Evolutionary conservation across 78 protist genomes (phyloP).

Genomic region (Acrasis kona): DNA sequence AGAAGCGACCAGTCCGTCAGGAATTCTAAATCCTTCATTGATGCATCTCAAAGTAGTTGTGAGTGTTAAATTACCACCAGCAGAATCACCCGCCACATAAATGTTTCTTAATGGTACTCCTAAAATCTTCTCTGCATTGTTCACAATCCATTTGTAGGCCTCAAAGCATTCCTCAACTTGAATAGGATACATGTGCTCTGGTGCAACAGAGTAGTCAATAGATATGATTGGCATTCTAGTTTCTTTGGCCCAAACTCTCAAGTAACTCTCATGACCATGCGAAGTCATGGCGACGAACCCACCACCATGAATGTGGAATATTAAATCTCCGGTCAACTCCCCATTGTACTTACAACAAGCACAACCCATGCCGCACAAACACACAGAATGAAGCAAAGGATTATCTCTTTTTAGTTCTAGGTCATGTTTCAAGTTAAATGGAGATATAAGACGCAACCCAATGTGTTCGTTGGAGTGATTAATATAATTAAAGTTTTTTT

Average conservation of each 20-base stretch:
- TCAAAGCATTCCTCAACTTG: conserved; percentile 12
- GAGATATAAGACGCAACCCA: too few relatives aligned
- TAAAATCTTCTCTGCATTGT: neutral
- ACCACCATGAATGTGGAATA: conserved; percentile 41
- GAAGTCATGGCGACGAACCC: conserved; percentile 30
- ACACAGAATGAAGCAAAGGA: too few relatives aligned
- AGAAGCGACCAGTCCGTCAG: neutral
- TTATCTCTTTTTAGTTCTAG: too few relatives aligned
- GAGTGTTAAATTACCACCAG: conserved; percentile 44
- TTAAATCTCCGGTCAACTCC: too few relatives aligned
- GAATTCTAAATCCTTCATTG: conserved; percentile 3
- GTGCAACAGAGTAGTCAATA: conserved; percentile 40
- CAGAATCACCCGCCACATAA: conserved; percentile 18
- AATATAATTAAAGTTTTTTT: too few relatives aligned
- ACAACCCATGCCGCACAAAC: too few relatives aligned
- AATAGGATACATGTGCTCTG: conserved; percentile 33
- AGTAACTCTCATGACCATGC: neutral
- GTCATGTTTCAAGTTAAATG: too few relatives aligned
- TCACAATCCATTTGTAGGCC: conserved; percentile 32
- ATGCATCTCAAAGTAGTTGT: neutral
- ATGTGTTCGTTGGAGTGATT: too few relatives aligned
- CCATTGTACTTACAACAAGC: too few relatives aligned
- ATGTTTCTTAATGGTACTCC: neutral
- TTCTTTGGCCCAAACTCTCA: too few relatives aligned
- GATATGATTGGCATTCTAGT: conserved; percentile 16